Evolutionary conservation across 176 grass and related monocot species (phyloP).

Genomic region (Avena sativa): DNA sequence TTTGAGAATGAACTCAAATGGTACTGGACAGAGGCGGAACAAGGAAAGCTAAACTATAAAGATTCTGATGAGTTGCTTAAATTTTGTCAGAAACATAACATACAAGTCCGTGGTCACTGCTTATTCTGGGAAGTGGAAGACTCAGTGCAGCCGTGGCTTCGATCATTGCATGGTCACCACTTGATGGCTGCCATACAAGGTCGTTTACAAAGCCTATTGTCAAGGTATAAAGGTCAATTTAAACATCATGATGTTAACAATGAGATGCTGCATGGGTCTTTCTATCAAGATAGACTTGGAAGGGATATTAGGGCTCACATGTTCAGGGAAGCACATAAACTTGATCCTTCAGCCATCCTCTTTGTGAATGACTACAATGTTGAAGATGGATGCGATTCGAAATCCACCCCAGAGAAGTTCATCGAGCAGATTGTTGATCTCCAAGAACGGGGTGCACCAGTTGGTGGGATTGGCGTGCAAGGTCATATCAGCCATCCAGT

Average conservation of each 20-base stretch:
- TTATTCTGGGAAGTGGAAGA: constrained; percentile 98
- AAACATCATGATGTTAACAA: constrained; percentile 98
- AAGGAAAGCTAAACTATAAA: constrained; percentile 80
- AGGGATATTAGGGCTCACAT: constrained; percentile 92
- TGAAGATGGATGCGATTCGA: constrained; percentile 89
- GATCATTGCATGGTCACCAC: constrained; percentile 70
- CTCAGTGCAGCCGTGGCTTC: constrained; percentile 78
- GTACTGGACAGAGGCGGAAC: constrained; percentile 88
- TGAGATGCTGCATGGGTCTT: constrained; percentile 98
- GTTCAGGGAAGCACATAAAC: constrained; percentile 87
- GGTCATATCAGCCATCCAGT: constrained; percentile 89
- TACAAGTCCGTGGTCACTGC: constrained; percentile 83
- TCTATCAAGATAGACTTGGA: constrained; percentile 89
- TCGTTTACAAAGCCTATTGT: constrained; percentile 68
- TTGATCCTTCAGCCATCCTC: constrained; percentile 84
- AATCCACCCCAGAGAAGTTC: constrained; percentile 82
- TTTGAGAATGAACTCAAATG: constrained; percentile 99
- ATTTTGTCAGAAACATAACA: constrained; percentile 87
- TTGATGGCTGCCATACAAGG: constrained; percentile 77
- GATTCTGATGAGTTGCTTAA: constrained; percentile 92
- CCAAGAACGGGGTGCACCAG: constrained; percentile 78
- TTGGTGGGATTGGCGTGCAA: constrained; percentile 94
- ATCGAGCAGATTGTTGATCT: constrained; percentile 88
- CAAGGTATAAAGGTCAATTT: constrained; percentile 87
- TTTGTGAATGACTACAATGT: constrained; percentile 99